Evolutionary conservation across 2,329 filamentous ascomycete species (phyloP).

Genomic region (Hypocrella siamensis): DNA sequence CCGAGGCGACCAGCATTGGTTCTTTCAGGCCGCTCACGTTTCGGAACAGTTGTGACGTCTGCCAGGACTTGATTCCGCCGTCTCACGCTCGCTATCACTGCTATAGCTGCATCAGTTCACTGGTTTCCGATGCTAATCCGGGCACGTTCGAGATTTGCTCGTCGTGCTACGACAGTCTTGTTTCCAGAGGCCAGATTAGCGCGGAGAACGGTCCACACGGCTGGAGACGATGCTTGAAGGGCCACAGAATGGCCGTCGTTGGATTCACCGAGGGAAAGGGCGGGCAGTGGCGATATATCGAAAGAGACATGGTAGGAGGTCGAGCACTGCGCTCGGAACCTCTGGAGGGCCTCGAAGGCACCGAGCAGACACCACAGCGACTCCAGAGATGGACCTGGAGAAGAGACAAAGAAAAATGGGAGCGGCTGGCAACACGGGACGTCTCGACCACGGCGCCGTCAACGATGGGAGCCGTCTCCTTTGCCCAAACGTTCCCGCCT

Average conservation of each 20-base stretch:
- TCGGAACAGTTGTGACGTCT: slow-evolving; percentile 64
- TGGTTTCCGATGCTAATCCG: slow-evolving; percentile 26
- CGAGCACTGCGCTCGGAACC: slow-evolving; percentile 47
- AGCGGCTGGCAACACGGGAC: slow-evolving; percentile 34
- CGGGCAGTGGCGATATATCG: slow-evolving; percentile 51
- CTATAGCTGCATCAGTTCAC: slow-evolving; percentile 46
- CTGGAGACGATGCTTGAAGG: slow-evolving; percentile 67
- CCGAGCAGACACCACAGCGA: slow-evolving; percentile 14
- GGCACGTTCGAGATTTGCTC: slow-evolving; percentile 84
- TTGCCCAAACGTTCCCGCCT: slow-evolving; percentile 43
- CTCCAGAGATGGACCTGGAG: slow-evolving; percentile 39
- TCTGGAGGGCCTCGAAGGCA: slow-evolving; percentile 19
- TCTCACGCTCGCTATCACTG: slow-evolving; percentile 65
- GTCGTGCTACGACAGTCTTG: slow-evolving; percentile 57
- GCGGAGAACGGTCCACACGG: slow-evolving; percentile 62
- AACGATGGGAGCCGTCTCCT: slow-evolving; percentile 11
- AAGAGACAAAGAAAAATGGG: slow-evolving; percentile 19
- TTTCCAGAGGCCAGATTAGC: slow-evolving; percentile 48
- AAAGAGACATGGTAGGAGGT: slow-evolving; percentile 66
- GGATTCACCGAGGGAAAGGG: slow-evolving; percentile 55
- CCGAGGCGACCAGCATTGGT: slow-evolving; percentile 28
- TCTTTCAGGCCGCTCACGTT: slow-evolving; percentile 56
- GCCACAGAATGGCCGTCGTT: slow-evolving; percentile 73
- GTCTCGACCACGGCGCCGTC: slow-evolving; percentile 28
- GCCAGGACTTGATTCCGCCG: slow-evolving; percentile 55